A percentile compares a stretch with the other conserved stretches of the same genome.
phyloP scores from a whole-genome alignment of 2,329 filamentous ascomycete genomes.

The Ophioceras dolichostomum region DNA sequence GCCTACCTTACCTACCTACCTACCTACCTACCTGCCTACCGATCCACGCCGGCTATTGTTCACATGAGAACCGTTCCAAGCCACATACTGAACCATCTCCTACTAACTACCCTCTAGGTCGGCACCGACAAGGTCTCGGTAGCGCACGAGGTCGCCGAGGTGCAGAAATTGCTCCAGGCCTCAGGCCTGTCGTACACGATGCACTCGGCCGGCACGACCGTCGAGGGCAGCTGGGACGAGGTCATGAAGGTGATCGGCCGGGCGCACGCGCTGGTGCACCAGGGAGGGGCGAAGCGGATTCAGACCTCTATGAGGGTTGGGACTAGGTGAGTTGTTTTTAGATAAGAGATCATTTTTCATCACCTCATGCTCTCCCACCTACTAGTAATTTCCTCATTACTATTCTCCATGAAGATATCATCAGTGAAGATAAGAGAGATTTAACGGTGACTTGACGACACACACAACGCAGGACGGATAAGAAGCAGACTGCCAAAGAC shows the following conservation, averaged over 20 bases:
- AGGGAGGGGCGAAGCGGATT: slow-evolving; percentile 65
- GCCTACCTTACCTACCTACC: too few relatives aligned
- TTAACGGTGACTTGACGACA: too few relatives aligned
- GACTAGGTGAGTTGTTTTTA: slow-evolving; percentile 57
- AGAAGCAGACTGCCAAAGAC: slow-evolving; percentile 67
- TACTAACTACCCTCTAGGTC: slow-evolving; percentile 36
- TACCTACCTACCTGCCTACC: too few relatives aligned
- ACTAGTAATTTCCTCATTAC: too few relatives aligned
- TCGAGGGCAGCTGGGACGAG: slow-evolving; percentile 85
- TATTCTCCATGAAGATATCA: too few relatives aligned
- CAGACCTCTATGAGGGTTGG: slow-evolving; percentile 85
- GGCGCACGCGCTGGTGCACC: slow-evolving; percentile 67
- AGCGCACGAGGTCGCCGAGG: slow-evolving; percentile 73
- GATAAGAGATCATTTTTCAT: too few relatives aligned
- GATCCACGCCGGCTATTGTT: too few relatives aligned
- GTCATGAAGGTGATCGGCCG: slow-evolving; percentile 81
- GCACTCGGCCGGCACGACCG: slow-evolving; percentile 88
- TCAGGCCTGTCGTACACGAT: slow-evolving; percentile 76
- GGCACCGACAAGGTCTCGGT: slow-evolving; percentile 69
- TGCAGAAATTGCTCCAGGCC: slow-evolving; percentile 72
- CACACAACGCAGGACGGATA: slow-evolving; percentile 70
- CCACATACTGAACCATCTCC: too few relatives aligned
- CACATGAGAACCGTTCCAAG: too few relatives aligned
- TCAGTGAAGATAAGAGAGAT: too few relatives aligned
- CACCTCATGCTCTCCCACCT: too few relatives aligned